Conservation (phyloP, 176 grass and related monocot genomes). For the Poa pratensis region DNA sequence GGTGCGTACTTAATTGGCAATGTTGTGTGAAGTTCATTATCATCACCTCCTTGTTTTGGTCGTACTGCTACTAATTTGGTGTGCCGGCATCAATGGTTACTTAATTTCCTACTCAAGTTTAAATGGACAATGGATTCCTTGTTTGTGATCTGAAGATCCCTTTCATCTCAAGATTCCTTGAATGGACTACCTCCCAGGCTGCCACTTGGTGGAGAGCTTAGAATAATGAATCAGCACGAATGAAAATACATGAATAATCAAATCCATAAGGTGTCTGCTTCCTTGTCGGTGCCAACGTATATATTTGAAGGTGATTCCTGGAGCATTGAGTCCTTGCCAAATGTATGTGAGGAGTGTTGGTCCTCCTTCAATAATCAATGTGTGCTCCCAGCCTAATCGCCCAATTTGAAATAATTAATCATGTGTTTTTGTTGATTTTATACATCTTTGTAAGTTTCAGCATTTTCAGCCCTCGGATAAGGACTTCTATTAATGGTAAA, state of each 20-base stretch:
- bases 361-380: not conserved
- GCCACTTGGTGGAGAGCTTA: conserved; percentile 2
- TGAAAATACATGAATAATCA: conserved; percentile 3
- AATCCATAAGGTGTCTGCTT: conserved; percentile 8
- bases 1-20: not conserved
- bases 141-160: conserved; percentile 20
- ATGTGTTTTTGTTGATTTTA: not conserved
- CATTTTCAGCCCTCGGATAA: no score
- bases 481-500: not conserved
- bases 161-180: conserved; percentile 9
- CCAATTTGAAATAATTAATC: not conserved
- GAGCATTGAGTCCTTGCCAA: not conserved
- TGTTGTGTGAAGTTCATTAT: not conserved
- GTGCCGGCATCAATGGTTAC: conserved; percentile 1
- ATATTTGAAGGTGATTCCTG: not conserved
- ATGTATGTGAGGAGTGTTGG: not conserved
- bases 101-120: conserved; percentile 1
- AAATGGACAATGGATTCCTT: not conserved
- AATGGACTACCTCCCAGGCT: not conserved
- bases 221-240: not conserved
- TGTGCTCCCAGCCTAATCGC: not conserved
- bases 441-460: not conserved
- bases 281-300: not conserved
- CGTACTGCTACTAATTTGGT: no score
- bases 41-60: no score